Evolutionary conservation across 495 filamentous ascomycete genomes (phyloP).

Genomic region (Chaetomium tenue): DNA sequence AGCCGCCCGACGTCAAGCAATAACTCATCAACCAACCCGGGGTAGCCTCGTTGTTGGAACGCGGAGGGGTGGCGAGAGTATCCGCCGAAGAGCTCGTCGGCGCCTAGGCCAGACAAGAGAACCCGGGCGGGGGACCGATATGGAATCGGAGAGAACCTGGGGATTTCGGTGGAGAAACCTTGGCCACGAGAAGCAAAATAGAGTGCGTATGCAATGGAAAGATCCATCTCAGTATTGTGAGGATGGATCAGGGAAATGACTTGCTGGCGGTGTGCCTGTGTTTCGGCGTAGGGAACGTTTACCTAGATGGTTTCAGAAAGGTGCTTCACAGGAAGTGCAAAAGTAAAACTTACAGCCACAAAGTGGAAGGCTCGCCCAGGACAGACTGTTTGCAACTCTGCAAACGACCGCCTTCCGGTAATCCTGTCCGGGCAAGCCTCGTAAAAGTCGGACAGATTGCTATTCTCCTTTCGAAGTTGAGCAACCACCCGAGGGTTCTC

Average conservation of each 20-base stretch:
- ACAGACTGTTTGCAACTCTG: conserved; percentile 70
- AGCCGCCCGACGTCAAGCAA: conserved; percentile 82
- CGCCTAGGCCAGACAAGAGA: conserved; percentile 87
- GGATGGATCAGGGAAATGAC: conserved; percentile 80
- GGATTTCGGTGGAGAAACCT: conserved; percentile 46
- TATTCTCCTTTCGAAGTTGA: conserved; percentile 30
- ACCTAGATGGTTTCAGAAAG: conserved; percentile 48
- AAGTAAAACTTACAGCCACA: conserved; percentile 51
- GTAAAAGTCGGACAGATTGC: conserved; percentile 50
- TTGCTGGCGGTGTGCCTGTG: conserved; percentile 61
- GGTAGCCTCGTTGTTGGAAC: conserved; percentile 63
- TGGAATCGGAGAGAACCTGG: conserved; percentile 24
- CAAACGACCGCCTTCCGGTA: conserved; percentile 73
- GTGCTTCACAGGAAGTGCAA: background rate
- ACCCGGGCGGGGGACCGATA: conserved; percentile 77
- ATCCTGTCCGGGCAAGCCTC: conserved; percentile 85
- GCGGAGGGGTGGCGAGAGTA: conserved; percentile 83
- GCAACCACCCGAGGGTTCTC: conserved; percentile 78
- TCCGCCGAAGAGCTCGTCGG: conserved; percentile 93
- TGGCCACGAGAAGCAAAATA: conserved; percentile 88
- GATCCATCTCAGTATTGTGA: conserved; percentile 97
- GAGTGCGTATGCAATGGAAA: conserved; percentile 89
- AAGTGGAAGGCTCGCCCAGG: conserved; percentile 76
- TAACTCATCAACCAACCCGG: conserved; percentile 76
- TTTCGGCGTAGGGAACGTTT: conserved; percentile 78